Conservation (phyloP, 768 basidiomycete species). For the Russula sp. region DNA sequence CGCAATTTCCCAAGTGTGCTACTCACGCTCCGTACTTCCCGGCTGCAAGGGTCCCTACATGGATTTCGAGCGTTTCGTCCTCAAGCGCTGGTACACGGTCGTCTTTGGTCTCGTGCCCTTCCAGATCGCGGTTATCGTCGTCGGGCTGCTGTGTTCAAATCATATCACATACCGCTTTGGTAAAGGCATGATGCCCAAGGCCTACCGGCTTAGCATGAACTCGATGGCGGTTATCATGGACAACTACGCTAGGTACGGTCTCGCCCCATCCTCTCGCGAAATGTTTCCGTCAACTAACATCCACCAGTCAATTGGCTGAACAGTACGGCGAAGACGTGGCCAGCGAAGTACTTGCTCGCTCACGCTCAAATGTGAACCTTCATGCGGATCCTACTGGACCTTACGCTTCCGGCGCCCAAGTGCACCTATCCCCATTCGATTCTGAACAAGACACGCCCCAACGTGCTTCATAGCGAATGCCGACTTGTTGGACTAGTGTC, state of each 20-base stretch:
- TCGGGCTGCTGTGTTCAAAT: constrained; percentile 68
- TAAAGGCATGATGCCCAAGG: constrained; percentile 85
- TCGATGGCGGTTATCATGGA: constrained; percentile 85
- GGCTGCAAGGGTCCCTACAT: constrained; percentile 72
- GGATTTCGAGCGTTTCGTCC: constrained; percentile 51
- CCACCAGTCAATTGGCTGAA: constrained; percentile 62
- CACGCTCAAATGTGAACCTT: constrained; percentile 51
- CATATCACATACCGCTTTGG: constrained; percentile 86
- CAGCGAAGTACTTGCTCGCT: constrained; percentile 54
- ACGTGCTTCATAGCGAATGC: background rate
- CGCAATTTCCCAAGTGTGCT: constrained; percentile 70
- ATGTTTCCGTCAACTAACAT: background rate
- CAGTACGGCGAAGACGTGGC: constrained; percentile 68
- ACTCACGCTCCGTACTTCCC: constrained; percentile 63
- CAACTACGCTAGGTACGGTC: constrained; percentile 67
- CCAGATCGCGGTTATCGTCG: constrained; percentile 62
- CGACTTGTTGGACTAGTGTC: background rate
- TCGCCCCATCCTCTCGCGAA: background rate
- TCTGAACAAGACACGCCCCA: constrained; percentile 1
- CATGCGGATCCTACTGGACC: constrained; percentile 37
- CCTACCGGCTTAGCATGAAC: constrained; percentile 68
- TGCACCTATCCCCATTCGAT: constrained; percentile 1
- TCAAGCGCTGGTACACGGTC: constrained; percentile 62
- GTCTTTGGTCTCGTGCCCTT: constrained; percentile 66
- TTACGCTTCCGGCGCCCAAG: constrained; percentile 29